Base-by-base conservation (phyloP, 2,329 filamentous ascomycete genomes). In the Aureobasidium lini region DNA sequence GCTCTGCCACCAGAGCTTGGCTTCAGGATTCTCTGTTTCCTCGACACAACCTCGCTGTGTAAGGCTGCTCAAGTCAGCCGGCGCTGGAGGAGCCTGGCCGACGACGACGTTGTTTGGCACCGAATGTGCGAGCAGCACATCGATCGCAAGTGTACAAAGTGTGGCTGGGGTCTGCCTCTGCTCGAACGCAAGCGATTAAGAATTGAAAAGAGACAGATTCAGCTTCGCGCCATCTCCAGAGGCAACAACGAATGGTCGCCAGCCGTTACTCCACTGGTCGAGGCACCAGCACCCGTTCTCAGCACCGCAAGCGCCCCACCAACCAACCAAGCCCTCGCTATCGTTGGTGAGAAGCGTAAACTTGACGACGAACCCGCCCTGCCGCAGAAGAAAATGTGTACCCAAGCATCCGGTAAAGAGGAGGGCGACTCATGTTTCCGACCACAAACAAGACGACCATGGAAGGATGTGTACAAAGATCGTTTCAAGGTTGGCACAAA, bases 71-170 rank as follows among this genome's bases (percentile, higher is more conserved):
- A 96, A 72, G 94, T 99, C 59, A 96, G 90, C 71, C 84, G 86
- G 61, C 82, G 87, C 66, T 99, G 94, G 94, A 83, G 90, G 63
- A 84, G 84, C 60, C 77, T 99, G 42, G 93, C 94, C n/a, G 94
- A 97, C 67, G 93, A 96, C 69, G 93, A 99, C 72, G 88, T 95
- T 8, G 93, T 99, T 4, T 99, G 94, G 94, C 89, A 96, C 70
- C 88, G 87, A 64, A 96, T 97, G 92, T 99, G 94, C 71, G 91
- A 96, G 73, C 93, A 97, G 70, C 92, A 96, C 72, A 95, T 96
- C 66, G 90, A 95, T 71, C 81, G 90, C 62, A 95, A 95, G 71
- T 96, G 92, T 72, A 92, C 86, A 61, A 95, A 94, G 70, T 99
- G 94, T 70, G 93, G 94, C 28, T 97, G 92, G 90, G 94, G 94